Conservation (phyloP, 805 yeast genomes). For the Starmerella geochares region DNA sequence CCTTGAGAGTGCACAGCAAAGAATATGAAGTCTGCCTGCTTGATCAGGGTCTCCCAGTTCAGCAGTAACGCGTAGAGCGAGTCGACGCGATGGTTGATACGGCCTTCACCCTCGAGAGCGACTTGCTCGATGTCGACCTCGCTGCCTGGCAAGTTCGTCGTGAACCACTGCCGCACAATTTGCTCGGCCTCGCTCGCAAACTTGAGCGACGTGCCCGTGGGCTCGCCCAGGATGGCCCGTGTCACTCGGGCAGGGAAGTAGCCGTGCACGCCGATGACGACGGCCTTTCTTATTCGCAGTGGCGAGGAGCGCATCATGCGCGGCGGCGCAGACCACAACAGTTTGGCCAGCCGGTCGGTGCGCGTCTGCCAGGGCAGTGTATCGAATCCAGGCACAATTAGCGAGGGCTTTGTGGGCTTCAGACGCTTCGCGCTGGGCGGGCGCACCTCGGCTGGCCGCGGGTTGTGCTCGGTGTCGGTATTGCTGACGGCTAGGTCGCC, state of each 20-base stretch:
- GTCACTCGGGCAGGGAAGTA: conserved; percentile 83
- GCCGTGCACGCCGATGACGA: conserved; percentile 91
- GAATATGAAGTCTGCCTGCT: conserved; percentile 69
- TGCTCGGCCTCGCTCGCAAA: conserved; percentile 86
- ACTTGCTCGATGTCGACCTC: conserved; percentile 67
- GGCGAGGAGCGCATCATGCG: conserved; percentile 1
- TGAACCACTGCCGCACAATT: conserved; percentile 57
- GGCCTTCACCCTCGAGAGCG: conserved; percentile 90
- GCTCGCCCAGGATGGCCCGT: conserved; percentile 83
- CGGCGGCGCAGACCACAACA: conserved; percentile 23
- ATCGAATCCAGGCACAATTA: conserved; percentile 14
- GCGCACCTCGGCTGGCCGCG: conserved; percentile 24
- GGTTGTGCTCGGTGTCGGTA: conserved; percentile 27
- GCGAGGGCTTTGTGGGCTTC: conserved; percentile 11
- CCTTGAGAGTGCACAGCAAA: conserved; percentile 96
- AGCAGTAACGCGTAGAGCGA: conserved; percentile 62
- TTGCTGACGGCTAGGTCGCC: conserved; percentile 30
- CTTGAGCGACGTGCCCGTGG: conserved; percentile 87
- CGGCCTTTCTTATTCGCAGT: conserved; percentile 32
- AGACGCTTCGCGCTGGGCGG: conserved; percentile 11
- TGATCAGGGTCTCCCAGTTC: conserved; percentile 52
- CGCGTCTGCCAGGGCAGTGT: conserved; percentile 16
- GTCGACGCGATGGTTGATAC: conserved; percentile 73
- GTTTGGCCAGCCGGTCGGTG: conserved; percentile 26
- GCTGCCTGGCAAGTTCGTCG: conserved; percentile 34